Evolutionary conservation across 2,329 filamentous ascomycete genomes (phyloP).

Genomic region (Scytalidium lignicola): DNA sequence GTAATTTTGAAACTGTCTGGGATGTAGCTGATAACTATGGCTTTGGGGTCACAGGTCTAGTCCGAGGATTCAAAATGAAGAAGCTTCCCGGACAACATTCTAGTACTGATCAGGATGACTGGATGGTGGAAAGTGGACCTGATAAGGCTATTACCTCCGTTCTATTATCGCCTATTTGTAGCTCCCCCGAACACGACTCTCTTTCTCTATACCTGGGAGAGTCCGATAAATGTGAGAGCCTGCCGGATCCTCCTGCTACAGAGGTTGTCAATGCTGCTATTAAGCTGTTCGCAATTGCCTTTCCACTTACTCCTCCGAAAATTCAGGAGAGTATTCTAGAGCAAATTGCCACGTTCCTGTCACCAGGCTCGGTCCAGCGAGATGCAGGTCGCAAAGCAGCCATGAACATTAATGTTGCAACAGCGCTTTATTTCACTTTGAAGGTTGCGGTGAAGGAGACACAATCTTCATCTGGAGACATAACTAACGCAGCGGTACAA

Average conservation of each 20-base stretch:
- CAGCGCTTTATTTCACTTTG: slow-evolving; percentile 73
- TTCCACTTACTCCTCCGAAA: slow-evolving; percentile 82
- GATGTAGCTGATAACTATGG: slow-evolving; percentile 91
- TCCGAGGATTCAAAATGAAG: slow-evolving; percentile 69
- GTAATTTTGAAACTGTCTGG: slow-evolving; percentile 91
- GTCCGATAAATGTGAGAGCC: slow-evolving; percentile 34
- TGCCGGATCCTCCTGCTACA: slow-evolving; percentile 78
- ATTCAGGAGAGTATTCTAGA: slow-evolving; percentile 95
- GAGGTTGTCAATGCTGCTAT: slow-evolving; percentile 95
- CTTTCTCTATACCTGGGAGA: slow-evolving; percentile 66
- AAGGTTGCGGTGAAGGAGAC: slow-evolving; percentile 83
- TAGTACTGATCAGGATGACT: slow-evolving; percentile 43
- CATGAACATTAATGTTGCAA: slow-evolving; percentile 83
- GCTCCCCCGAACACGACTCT: slow-evolving; percentile 85
- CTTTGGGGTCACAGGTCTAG: slow-evolving; percentile 85
- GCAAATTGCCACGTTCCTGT: slow-evolving; percentile 86
- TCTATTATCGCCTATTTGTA: slow-evolving; percentile 67
- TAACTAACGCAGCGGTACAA: slow-evolving; percentile 72
- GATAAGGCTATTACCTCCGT: slow-evolving; percentile 61
- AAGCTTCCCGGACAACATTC: slow-evolving; percentile 66
- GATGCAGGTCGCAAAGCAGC: slow-evolving; percentile 86
- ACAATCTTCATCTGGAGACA: slow-evolving; percentile 63
- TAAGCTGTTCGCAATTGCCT: slow-evolving; percentile 83
- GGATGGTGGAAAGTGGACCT: slow-evolving; percentile 49
- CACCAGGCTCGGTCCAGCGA: slow-evolving; percentile 71